Conservation (phyloP, 139 green algal genomes). For the Chlamydomonas asymmetrica region DNA sequence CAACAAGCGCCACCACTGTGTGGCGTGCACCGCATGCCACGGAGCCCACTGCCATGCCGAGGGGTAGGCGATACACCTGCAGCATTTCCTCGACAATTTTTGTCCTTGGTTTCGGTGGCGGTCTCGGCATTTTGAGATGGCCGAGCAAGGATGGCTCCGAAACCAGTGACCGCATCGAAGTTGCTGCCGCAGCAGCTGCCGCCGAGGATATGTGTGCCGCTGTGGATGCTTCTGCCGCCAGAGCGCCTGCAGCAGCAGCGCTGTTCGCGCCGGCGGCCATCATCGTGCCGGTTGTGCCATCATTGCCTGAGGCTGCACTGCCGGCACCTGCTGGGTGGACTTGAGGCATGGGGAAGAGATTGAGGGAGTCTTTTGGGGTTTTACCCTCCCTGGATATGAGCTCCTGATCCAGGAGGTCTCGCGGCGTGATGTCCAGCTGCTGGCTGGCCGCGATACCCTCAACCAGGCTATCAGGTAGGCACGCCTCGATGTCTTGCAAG, state of each 20-base stretch:
- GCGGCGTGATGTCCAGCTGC: too few relatives aligned
- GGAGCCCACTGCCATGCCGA: slow-evolving; percentile 20
- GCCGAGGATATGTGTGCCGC: neutral
- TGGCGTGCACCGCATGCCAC: slow-evolving; percentile 42
- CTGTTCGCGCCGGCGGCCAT: neutral
- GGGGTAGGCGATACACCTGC: slow-evolving; percentile 11
- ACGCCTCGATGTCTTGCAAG: too few relatives aligned
- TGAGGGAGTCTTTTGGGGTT: too few relatives aligned
- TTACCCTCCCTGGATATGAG: too few relatives aligned
- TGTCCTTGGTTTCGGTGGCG: neutral
- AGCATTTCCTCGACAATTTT: slow-evolving; percentile 2
- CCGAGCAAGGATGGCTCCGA: too few relatives aligned
- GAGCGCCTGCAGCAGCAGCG: neutral
- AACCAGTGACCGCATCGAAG: neutral
- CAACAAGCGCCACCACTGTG: slow-evolving; percentile 31
- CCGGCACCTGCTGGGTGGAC: slow-evolving; percentile 7
- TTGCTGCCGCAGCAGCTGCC: neutral
- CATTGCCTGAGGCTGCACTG: neutral
- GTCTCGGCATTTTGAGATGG: too few relatives aligned
- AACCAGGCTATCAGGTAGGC: too few relatives aligned
- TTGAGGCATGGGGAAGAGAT: slow-evolving; percentile 23
- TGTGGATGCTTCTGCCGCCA: neutral
- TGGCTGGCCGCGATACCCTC: too few relatives aligned
- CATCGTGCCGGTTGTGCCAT: neutral
- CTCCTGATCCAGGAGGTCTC: too few relatives aligned